Evolutionary conservation across 1,139 yeast genomes (phyloP).

Genomic region (Pichia terricola): DNA sequence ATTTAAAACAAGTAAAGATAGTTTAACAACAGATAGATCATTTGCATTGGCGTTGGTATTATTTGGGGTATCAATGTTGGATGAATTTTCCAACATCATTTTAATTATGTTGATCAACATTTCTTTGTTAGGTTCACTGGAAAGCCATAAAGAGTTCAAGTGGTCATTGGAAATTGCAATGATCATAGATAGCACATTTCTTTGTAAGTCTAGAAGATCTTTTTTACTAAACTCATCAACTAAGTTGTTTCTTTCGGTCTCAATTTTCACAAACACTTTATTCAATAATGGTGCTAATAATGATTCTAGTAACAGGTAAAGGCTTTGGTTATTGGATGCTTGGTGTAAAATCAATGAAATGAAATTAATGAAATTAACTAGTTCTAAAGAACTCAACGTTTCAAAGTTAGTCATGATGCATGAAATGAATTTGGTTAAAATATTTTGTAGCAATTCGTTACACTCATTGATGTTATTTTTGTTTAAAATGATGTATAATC

Average conservation of each 20-base stretch:
- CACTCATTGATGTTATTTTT: constrained; percentile 12
- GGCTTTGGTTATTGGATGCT: constrained; percentile 45
- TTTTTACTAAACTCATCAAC: constrained; percentile 43
- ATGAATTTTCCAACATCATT: constrained; percentile 57
- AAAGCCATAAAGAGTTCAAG: constrained; percentile 65
- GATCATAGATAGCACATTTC: constrained; percentile 60
- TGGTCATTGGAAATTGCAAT: constrained; percentile 68
- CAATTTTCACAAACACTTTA: constrained; percentile 49
- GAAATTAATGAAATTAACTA: constrained; percentile 75
- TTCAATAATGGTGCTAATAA: constrained; percentile 64
- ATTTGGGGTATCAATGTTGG: constrained; percentile 28
- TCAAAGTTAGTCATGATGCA: constrained; percentile 57
- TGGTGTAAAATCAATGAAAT: constrained; percentile 81
- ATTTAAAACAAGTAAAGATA: constrained; percentile 60
- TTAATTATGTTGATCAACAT: constrained; percentile 57
- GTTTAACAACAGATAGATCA: constrained; percentile 43
- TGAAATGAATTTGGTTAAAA: constrained; percentile 65
- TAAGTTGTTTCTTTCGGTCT: constrained; percentile 26
- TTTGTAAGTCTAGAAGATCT: constrained; percentile 54
- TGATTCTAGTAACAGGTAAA: constrained; percentile 63
- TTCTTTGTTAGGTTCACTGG: constrained; percentile 48
- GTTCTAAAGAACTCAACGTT: constrained; percentile 52
- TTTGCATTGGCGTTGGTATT: not conserved
- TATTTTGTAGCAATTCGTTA: constrained; percentile 36
- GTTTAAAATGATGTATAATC: constrained; percentile 65